These are phyloP conservation scores for Paramecium octaurelia DNA, from an alignment of 73 alveolate species.

Conservation along the genomic window DNA sequence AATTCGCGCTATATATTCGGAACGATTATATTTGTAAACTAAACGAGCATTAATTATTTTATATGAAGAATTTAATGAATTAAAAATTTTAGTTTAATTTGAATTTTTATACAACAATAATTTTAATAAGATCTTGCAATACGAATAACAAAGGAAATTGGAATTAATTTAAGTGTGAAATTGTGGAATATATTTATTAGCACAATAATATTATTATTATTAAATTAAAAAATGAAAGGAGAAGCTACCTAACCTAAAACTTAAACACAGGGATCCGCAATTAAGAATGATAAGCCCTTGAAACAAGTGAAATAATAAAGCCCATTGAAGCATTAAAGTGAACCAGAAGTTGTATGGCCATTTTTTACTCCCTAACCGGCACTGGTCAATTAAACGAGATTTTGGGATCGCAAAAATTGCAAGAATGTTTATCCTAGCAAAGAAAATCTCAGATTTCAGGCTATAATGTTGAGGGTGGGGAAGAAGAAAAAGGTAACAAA, in stretches of 20 bases:
- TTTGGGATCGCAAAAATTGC: slow-evolving; percentile 40
- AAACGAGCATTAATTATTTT: no score
- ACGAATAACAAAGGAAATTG: background rate
- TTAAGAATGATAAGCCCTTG: background rate
- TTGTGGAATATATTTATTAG: background rate
- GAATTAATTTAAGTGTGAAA: background rate
- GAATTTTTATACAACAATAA: no score
- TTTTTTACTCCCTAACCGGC: slow-evolving; percentile 18
- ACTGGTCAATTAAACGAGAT: slow-evolving; percentile 9
- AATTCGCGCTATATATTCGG: no score
- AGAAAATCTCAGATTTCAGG: background rate
- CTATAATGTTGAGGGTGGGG: slow-evolving; percentile 39
- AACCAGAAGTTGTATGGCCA: slow-evolving; percentile 41
- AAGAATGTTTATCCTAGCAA: background rate
- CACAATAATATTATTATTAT: background rate
- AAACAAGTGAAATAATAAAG: background rate
- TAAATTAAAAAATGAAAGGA: background rate
- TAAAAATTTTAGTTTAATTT: no score
- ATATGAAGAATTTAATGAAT: no score
- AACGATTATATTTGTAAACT: no score
- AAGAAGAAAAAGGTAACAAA: slow-evolving; percentile 34
- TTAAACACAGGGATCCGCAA: background rate
- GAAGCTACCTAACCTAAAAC: background rate
- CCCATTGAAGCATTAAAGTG: background rate
- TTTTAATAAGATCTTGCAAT: no score